phyloP scores from a whole-genome alignment of 1,284 basidiomycete species.

The Trametes polyzona region DNA sequence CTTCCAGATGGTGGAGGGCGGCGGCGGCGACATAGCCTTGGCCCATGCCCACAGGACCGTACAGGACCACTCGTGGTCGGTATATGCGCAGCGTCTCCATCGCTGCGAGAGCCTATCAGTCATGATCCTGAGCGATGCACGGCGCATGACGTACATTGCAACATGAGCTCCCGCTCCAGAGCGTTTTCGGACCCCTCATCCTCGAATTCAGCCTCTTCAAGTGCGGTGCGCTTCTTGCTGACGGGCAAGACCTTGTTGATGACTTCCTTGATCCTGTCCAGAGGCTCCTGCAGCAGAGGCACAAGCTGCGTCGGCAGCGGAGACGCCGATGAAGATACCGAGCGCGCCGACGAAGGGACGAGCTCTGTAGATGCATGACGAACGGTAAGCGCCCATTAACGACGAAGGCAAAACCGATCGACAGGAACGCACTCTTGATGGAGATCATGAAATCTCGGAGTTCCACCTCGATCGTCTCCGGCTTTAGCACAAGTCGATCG shows the following conservation, averaged over 20 bases:
- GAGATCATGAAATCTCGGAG: slow-evolving; percentile 98
- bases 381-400: slow-evolving; percentile 7
- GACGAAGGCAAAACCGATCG: background rate
- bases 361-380: slow-evolving; percentile 66
- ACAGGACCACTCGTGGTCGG: slow-evolving; percentile 86
- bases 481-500: slow-evolving; percentile 85
- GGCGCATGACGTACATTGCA: slow-evolving; percentile 58
- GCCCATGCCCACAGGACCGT: slow-evolving; percentile 88
- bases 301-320: slow-evolving; percentile 88
- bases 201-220: slow-evolving; percentile 95
- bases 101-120: slow-evolving; percentile 49
- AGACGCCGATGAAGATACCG: slow-evolving; percentile 83
- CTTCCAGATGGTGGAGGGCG: slow-evolving; percentile 92
- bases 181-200: slow-evolving; percentile 77
- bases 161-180: slow-evolving; percentile 81
- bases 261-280: slow-evolving; percentile 74
- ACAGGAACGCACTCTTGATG: slow-evolving; percentile 78
- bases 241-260: slow-evolving; percentile 75
- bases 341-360: slow-evolving; percentile 93
- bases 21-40: slow-evolving; percentile 91
- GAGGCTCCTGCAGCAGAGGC: slow-evolving; percentile 72
- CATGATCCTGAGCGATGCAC: slow-evolving; percentile 1
- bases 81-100: slow-evolving; percentile 93
- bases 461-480: slow-evolving; percentile 85
- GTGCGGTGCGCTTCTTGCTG: slow-evolving; percentile 74